A percentile compares a stretch with the other conserved stretches of the same genome.
phyloP scores from a whole-genome alignment of 2,329 filamentous ascomycete species.

The Penicillium polonicum region DNA sequence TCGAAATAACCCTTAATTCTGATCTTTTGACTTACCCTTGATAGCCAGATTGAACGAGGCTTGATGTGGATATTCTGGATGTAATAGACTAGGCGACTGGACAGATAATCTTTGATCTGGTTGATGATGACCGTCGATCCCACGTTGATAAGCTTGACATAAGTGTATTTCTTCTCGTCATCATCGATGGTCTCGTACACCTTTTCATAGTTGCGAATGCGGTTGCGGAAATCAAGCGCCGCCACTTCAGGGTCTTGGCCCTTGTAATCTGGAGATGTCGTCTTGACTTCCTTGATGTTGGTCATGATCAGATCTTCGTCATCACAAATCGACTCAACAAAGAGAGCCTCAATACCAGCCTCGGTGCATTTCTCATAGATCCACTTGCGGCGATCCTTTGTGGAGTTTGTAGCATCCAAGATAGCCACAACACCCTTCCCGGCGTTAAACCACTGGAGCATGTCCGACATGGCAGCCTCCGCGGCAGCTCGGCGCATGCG shows the following conservation, averaged over 20 bases:
- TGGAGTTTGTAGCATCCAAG: slow-evolving; percentile 94
- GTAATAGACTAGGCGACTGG: slow-evolving; percentile 95
- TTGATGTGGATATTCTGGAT: slow-evolving; percentile 98
- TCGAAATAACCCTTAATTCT: too few relatives aligned
- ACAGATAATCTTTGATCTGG: slow-evolving; percentile 92
- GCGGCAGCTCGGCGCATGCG: slow-evolving; percentile 82
- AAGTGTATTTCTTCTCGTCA: slow-evolving; percentile 84
- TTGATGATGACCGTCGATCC: slow-evolving; percentile 98
- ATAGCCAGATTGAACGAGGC: slow-evolving; percentile 93
- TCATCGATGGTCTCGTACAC: slow-evolving; percentile 92
- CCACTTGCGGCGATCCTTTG: slow-evolving; percentile 85
- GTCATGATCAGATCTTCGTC: slow-evolving; percentile 95
- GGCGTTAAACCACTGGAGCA: slow-evolving; percentile 85
- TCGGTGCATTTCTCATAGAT: slow-evolving; percentile 75
- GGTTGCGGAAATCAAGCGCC: slow-evolving; percentile 85
- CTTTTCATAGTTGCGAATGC: slow-evolving; percentile 96
- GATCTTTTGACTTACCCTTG: slow-evolving; percentile 62
- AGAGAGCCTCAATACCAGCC: slow-evolving; percentile 83
- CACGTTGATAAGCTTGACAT: slow-evolving; percentile 96
- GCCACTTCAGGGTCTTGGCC: slow-evolving; percentile 92
- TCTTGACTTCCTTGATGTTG: slow-evolving; percentile 97
- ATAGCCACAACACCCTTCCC: slow-evolving; percentile 83
- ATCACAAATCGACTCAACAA: slow-evolving; percentile 96
- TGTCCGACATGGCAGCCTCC: slow-evolving; percentile 87
- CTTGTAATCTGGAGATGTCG: slow-evolving; percentile 88